A percentile compares a stretch with the other conserved stretches of the same genome.
Conservation (phyloP, 1,284 basidiomycete genomes). For the Flammula alnicola region DNA sequence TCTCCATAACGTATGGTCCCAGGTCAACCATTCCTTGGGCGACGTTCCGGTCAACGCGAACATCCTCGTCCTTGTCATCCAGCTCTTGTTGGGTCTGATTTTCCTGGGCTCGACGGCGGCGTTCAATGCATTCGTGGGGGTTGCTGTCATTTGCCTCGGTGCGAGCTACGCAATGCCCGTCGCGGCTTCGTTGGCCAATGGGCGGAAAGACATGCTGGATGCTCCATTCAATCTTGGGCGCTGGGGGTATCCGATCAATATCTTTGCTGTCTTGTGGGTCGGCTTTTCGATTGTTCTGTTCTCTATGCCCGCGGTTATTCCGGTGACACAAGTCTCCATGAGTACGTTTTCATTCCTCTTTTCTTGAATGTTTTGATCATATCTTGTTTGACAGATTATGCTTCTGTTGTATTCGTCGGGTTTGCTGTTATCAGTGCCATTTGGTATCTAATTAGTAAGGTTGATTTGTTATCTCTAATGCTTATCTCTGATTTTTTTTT, state of each 20-base stretch:
- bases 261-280: slow-evolving; percentile 52
- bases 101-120: slow-evolving; percentile 58
- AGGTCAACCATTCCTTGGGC: slow-evolving; percentile 42
- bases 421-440: slow-evolving; percentile 55
- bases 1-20: slow-evolving; percentile 54
- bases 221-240: slow-evolving; percentile 51
- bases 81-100: slow-evolving; percentile 59
- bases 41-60: slow-evolving; percentile 64
- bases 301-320: slow-evolving; percentile 60
- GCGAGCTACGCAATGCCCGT: slow-evolving; percentile 58
- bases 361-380: too few species aligned
- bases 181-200: slow-evolving; percentile 46
- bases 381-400: slow-evolving; percentile 47
- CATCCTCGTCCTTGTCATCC: slow-evolving; percentile 56
- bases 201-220: slow-evolving; percentile 42
- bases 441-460: slow-evolving; percentile 64
- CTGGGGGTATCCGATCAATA: slow-evolving; percentile 45
- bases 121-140: slow-evolving; percentile 61
- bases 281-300: slow-evolving; percentile 58
- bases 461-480: neutral
- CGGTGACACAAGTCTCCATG: slow-evolving; percentile 50
- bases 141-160: slow-evolving; percentile 59
- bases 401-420: slow-evolving; percentile 64
- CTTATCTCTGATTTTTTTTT: slow-evolving; percentile 9
- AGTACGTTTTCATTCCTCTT: slow-evolving; percentile 41